Base-by-base conservation (phyloP, 306 rosid genomes). In the Trifolium repens region DNA sequence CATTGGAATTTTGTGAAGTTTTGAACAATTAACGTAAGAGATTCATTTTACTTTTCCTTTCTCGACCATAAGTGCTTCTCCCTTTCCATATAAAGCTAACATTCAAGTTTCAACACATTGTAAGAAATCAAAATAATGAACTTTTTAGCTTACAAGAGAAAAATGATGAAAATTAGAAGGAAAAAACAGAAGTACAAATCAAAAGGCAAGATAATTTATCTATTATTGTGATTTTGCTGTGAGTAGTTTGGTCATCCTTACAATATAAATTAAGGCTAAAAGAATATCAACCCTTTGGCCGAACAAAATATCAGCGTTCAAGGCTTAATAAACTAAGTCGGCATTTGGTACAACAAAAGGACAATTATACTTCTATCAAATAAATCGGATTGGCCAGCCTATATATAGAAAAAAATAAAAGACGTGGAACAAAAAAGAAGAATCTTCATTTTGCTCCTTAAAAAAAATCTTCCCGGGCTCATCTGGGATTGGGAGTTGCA, bases 361-460 rank as follows among this genome's bases (percentile, higher is more conserved):
- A 40, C 6, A 47, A 6, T 7, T 49, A 72, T 67, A 39, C 64
- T 42, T 54, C 58, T 71, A 57, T 57, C 16, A 49, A 55, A 71
- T 62, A 63, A 74, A 62, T 70, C 14, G 59, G 40, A 71, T 71
- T 57, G 65, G 32, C 71, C 74, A 43, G 42, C 71, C 85, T 71
- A 55, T 76, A 19, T 32, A 81, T 13, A 69, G 1, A 67, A 30
- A 52, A 39, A 9, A 77, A 76, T 0, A 37, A 27, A 8, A 42
- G 3, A 69, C 8, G n/a, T 17, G 60, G 24, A 72, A 53, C 71
- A 67, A 78, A 74, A 74, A n/a, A n/a, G n/a, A n/a, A n/a, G n/a
- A n/a, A n/a, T n/a, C n/a, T n/a, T 27, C 67, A 76, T 67, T 73
- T 17, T 30, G 67, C 37, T 83, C 53, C 74, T 9, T 47, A 55